phyloP scores from a whole-genome alignment of 768 basidiomycete genomes.

The Boletus rubropictus region DNA sequence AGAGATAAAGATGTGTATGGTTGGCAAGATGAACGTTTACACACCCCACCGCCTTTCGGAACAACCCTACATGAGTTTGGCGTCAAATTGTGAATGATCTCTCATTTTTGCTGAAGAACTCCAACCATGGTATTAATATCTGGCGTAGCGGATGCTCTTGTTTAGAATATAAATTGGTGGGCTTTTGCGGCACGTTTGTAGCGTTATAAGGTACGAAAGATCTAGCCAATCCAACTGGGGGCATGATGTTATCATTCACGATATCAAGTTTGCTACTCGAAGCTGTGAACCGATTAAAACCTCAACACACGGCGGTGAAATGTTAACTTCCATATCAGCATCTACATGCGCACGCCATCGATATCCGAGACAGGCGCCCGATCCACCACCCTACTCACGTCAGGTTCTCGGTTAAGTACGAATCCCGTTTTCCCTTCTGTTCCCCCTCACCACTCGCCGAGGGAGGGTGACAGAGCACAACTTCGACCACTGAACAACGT shows the following conservation, averaged over 20 bases:
- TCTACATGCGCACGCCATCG: background rate
- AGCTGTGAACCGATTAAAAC: background rate
- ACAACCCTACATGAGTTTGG: background rate
- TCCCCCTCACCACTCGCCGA: background rate
- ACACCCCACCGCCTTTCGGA: too few relatives aligned
- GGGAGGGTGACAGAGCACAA: background rate
- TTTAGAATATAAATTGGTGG: background rate
- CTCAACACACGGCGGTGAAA: background rate
- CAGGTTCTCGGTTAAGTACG: background rate
- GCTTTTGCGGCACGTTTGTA: background rate
- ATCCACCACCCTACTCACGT: background rate
- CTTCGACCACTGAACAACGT: slow-evolving; percentile 6
- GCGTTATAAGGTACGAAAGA: background rate
- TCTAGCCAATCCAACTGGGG: too few relatives aligned
- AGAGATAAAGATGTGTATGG: background rate
- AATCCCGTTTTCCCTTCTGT: background rate
- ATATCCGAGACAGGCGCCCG: background rate
- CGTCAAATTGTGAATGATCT: background rate
- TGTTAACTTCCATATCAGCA: background rate
- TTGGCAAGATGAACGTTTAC: too few relatives aligned
- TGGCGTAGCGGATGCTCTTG: background rate
- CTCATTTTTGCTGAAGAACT: background rate
- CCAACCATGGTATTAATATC: background rate
- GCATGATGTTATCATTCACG: too few relatives aligned
- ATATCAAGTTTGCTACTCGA: background rate